A percentile compares a stretch with the other conserved stretches of the same genome.
phyloP scores from a whole-genome alignment of 768 basidiomycete species.

The Lepiota subincarnata region DNA sequence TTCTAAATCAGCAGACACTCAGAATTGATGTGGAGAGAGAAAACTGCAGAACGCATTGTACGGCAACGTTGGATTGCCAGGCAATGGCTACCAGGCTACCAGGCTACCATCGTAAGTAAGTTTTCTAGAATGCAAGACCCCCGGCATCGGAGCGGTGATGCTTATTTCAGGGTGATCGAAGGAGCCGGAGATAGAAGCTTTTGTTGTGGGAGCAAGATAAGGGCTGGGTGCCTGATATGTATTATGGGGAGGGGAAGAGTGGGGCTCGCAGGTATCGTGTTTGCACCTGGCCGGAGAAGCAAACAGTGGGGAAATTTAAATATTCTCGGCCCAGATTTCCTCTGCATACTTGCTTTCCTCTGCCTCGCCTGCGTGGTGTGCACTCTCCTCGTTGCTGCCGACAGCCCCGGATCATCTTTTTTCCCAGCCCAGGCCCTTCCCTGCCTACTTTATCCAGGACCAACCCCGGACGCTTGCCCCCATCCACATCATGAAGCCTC shows the following conservation, averaged over 20 bases:
- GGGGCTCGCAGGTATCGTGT: conserved; percentile 1
- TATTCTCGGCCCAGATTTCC: too few species aligned
- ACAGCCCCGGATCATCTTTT: background rate
- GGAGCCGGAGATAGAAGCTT: conserved; percentile 2
- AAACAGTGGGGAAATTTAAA: conserved; percentile 10
- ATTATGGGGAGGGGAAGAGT: conserved; percentile 1
- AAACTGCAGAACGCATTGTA: too few species aligned
- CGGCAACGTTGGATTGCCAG: too few species aligned
- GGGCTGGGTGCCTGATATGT: background rate
- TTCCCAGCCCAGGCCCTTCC: background rate
- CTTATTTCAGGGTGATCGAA: background rate
- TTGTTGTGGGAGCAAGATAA: conserved; percentile 4
- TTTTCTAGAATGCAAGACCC: too few species aligned
- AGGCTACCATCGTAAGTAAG: too few species aligned
- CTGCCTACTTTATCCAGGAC: background rate
- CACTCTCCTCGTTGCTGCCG: background rate
- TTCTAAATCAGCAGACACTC: too few species aligned
- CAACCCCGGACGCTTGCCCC: background rate
- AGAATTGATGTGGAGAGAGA: too few species aligned
- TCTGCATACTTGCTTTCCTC: background rate
- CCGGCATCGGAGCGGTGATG: background rate
- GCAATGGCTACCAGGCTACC: too few species aligned
- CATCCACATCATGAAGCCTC: background rate
- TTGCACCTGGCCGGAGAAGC: conserved; percentile 2
- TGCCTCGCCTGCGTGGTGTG: conserved; percentile 8